phyloP scores from a whole-genome alignment of 306 rosid species.

The Chamaecrista fasciculata region DNA sequence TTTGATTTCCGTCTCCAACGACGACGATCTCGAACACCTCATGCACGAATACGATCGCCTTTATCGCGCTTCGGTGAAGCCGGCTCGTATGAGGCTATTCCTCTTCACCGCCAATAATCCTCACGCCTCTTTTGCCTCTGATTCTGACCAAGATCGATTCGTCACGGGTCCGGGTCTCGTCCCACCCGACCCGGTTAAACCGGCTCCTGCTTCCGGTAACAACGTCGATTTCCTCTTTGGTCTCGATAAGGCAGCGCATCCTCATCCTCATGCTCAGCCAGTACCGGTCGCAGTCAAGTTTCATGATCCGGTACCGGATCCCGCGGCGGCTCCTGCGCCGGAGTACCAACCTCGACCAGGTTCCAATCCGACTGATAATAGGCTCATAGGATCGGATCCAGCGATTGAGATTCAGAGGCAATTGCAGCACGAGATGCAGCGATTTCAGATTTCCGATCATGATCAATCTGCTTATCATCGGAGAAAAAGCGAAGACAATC shows the following conservation, averaged over 20 bases:
- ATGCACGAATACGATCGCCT: conserved; percentile 93
- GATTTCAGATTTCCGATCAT: conserved; percentile 54
- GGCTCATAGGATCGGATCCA: conserved; percentile 44
- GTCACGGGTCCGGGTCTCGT: conserved; percentile 42
- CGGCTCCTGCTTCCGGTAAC: conserved; percentile 26
- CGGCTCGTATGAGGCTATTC: conserved; percentile 73
- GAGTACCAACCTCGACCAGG: conserved; percentile 39
- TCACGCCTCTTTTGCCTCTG: conserved; percentile 40
- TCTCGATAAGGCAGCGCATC: conserved; percentile 48
- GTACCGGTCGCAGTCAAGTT: conserved; percentile 34
- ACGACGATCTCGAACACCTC: conserved; percentile 87
- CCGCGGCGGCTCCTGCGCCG: conserved; percentile 29
- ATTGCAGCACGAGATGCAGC: conserved; percentile 63
- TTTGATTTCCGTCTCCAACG: conserved; percentile 78
- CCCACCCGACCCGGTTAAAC: conserved; percentile 44
- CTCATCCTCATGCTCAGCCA: conserved; percentile 43
- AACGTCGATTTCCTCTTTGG: conserved; percentile 67
- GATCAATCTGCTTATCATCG: conserved; percentile 48
- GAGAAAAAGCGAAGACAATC: conserved; percentile 55
- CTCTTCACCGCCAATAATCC: conserved; percentile 36
- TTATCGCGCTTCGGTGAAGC: conserved; percentile 54
- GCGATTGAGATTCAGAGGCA: conserved; percentile 64
- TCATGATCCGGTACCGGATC: conserved; percentile 54
- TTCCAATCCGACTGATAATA: conserved; percentile 26
- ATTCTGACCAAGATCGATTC: conserved; percentile 60